Evolutionary conservation across 73 alveolate genomes (phyloP), one percentile per base, ranked within the genome.

Genomic region (Halteria grandinella): DNA sequence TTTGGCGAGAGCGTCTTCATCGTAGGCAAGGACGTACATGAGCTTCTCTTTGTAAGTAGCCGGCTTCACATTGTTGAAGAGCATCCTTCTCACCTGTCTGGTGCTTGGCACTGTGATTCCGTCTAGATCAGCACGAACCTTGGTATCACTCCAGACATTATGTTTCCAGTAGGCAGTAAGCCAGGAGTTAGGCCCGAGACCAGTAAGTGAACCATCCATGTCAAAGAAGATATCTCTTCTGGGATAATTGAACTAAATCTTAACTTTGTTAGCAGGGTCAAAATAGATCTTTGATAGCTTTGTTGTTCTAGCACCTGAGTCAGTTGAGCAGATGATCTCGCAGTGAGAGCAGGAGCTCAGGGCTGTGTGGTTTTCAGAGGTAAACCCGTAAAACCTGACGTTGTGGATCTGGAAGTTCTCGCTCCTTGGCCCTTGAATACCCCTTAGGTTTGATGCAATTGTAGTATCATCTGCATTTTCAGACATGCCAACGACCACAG

Each of bases 261-360:
- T 76, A 1, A 24, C 32, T 8, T 40, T 47, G 48, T 32, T 72
- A 0, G 79, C 25, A 5, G 20, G 43, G 12, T 12, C 32, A 31
- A 45, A 62, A 11, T 31, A 25, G 45, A 76, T 14, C 10, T 60
- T 45, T 18, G 55, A 29, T 52, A 60, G 31, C 17, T 72, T 43
- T 2, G 59, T 33, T 5, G 72, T 33, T 32, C 90, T 62, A 12
- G 71, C 84, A 1, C 79, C 80, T 4, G 84, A 50, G 36, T 85
- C 94, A 20, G 81, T 48, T 0, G 76, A 2, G 7, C 75, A 78
- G 18, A 70, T 55, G 20, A 60, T 63, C 25, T 33, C 76, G 33
- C 90, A 85, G 44, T 85, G 91, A 17, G 97, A 89, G 79, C 97
- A 89, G 14, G 97, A 77, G 17, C 85, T 71, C 32, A 80, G 54